These are phyloP conservation scores for Hemileia vastatrix DNA, from an alignment of 1,284 basidiomycete genomes.

Conservation along the genomic window DNA sequence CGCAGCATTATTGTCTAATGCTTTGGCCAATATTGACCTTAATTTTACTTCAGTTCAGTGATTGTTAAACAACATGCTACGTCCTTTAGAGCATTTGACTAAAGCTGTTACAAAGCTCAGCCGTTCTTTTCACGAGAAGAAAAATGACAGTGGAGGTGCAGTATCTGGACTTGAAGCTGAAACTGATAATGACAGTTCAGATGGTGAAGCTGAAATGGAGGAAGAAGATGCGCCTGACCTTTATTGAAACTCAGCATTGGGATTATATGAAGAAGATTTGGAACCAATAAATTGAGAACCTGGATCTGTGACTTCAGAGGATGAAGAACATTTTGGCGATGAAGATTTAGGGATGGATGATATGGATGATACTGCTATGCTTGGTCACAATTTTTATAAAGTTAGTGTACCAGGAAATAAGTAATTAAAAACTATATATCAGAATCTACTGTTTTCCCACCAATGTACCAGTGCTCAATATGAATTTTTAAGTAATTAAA, in stretches of 20 bases:
- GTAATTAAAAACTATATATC: no score
- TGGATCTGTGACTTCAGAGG: conserved; percentile 12
- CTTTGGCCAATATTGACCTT: conserved; percentile 83
- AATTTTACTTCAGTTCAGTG: conserved; percentile 85
- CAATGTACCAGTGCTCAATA: no score
- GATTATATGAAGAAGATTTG: conserved; percentile 61
- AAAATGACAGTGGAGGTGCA: conserved; percentile 48
- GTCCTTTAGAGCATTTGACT: conserved; percentile 86
- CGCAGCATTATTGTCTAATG: conserved; percentile 75
- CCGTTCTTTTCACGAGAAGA: conserved; percentile 60
- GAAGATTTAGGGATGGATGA: conserved; percentile 21
- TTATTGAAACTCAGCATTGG: conserved; percentile 91
- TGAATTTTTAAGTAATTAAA: no score
- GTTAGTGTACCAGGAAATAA: no score
- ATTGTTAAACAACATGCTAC: conserved; percentile 74
- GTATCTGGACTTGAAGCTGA: conserved; percentile 44
- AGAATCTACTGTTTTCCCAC: no score
- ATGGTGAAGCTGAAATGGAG: conserved; percentile 25
- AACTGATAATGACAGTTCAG: conserved; percentile 31
- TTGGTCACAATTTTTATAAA: no score
- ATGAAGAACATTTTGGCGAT: conserved; percentile 20
- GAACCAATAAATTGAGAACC: conserved; percentile 25
- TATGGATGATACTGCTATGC: conserved; percentile 14
- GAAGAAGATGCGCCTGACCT: conserved; percentile 81
- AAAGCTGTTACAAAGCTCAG: conserved; percentile 98